Conservation (phyloP, 1,284 basidiomycete species). For the Polyporus tsugae region DNA sequence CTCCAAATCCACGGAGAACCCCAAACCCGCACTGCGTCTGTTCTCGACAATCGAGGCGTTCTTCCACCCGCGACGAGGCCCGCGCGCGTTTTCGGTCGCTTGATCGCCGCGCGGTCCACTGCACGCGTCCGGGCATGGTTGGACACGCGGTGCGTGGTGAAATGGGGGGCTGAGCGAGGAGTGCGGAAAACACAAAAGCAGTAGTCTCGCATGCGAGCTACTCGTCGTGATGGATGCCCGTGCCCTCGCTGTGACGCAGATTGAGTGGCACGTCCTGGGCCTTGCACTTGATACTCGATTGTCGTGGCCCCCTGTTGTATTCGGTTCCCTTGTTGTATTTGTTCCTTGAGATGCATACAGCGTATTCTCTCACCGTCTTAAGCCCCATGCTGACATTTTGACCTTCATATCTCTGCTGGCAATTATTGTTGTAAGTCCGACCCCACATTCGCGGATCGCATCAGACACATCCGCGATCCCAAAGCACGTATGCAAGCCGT, state of each 20-base stretch:
- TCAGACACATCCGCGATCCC: slow-evolving; percentile 86
- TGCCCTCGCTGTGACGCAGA: slow-evolving; percentile 70
- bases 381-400: slow-evolving; percentile 63
- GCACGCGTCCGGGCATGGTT: slow-evolving; percentile 74
- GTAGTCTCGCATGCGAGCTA: slow-evolving; percentile 44
- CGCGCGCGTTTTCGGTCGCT: slow-evolving; percentile 88
- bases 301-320: slow-evolving; percentile 63
- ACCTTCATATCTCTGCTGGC: slow-evolving; percentile 35
- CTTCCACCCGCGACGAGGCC: slow-evolving; percentile 74
- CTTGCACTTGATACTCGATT: slow-evolving; percentile 67
- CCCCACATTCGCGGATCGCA: slow-evolving; percentile 82
- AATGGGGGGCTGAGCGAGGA: slow-evolving; percentile 95
- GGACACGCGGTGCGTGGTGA: slow-evolving; percentile 88
- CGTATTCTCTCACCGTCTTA: slow-evolving; percentile 10
- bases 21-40: slow-evolving; percentile 83
- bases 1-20: slow-evolving; percentile 87
- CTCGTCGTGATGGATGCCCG: slow-evolving; percentile 44
- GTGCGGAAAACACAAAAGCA: slow-evolving; percentile 65
- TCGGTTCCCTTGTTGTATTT: slow-evolving; percentile 44
- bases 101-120: slow-evolving; percentile 83
- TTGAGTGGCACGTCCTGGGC: slow-evolving; percentile 54
- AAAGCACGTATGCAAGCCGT: slow-evolving; percentile 90
- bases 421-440: slow-evolving; percentile 70
- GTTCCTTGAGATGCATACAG: slow-evolving; percentile 29
- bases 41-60: slow-evolving; percentile 82